Base-by-base conservation (phyloP, 2,329 filamentous ascomycete species). In the Clarireedia hainanense region DNA sequence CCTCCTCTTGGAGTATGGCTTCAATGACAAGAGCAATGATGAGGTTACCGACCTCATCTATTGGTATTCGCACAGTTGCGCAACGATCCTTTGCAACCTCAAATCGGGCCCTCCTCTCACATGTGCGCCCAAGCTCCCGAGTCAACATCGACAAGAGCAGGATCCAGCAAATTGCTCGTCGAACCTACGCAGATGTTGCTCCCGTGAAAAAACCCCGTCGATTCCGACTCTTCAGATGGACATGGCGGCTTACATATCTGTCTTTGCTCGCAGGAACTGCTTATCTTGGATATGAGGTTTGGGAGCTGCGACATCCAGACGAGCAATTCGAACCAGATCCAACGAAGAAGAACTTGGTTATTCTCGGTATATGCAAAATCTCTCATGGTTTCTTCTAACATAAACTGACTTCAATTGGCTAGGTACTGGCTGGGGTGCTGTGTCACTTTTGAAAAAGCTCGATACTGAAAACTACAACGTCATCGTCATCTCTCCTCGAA, bases 391-490 rank as follows among this genome's bases (percentile, higher is more conserved):
- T 30, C 34, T 46, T 47, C 34, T 50, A 34, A 20, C 26, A 47
- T 26, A 47, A 55, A 46, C 52, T 55, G 37, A 55, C 52, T 42
- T 43, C 46, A 57, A 58, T 60, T 56, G 56, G 24, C 7, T 65
- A 96, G 92, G 92, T 69, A 95, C 91, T 66, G 94, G 94, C 65
- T 99, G 94, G 94, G 94, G 86, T 65, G 90, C 92, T 45, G 90
- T 99, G 68, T 95, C 92, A 59, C 85, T 99, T 59, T 83, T 99
- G 64, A 99, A 99, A 83, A 96, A 95, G 72, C 88, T 99, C 74
- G 91, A 99, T 71, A 96, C 92, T 60, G 89, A 95, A 73, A 95
- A 97, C 81, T 99, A 97, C 83, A 97, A 99, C 73, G 92, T 97
- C 73, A 75, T 97, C 70, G 91, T 99, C 72, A 89, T 99, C 72